Evolutionary conservation across 495 filamentous ascomycete species (phyloP).

Genomic region (Neurospora intermedia): DNA sequence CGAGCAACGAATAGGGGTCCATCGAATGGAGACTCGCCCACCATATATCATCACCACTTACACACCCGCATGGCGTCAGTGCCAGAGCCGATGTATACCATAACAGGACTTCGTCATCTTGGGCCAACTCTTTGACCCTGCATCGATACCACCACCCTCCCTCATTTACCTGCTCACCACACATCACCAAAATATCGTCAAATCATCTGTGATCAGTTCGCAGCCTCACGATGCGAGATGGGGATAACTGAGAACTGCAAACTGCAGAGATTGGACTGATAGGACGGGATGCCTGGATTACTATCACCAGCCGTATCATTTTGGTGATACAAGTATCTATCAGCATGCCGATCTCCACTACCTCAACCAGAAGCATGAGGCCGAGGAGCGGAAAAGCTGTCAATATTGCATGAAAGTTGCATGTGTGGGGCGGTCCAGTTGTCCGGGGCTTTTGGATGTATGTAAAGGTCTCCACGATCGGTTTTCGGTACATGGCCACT

Average conservation of each 20-base stretch:
- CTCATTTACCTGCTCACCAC: background rate
- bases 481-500: background rate
- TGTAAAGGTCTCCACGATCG: background rate
- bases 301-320: background rate
- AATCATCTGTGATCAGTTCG: background rate
- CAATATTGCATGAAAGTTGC: background rate
- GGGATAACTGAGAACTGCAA: background rate
- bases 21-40: background rate
- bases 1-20: background rate
- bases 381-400: background rate
- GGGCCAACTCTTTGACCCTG: background rate
- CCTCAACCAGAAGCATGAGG: background rate
- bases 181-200: background rate
- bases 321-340: background rate
- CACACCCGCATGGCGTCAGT: background rate
- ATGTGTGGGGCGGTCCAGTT: background rate
- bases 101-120: background rate
- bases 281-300: background rate
- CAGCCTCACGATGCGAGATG: background rate
- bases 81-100: background rate
- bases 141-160: background rate
- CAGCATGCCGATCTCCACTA: background rate
- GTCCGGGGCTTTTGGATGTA: background rate
- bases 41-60: background rate
- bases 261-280: background rate